phyloP scores from a whole-genome alignment of 257 asterid species.

The Paulownia fortunei region DNA sequence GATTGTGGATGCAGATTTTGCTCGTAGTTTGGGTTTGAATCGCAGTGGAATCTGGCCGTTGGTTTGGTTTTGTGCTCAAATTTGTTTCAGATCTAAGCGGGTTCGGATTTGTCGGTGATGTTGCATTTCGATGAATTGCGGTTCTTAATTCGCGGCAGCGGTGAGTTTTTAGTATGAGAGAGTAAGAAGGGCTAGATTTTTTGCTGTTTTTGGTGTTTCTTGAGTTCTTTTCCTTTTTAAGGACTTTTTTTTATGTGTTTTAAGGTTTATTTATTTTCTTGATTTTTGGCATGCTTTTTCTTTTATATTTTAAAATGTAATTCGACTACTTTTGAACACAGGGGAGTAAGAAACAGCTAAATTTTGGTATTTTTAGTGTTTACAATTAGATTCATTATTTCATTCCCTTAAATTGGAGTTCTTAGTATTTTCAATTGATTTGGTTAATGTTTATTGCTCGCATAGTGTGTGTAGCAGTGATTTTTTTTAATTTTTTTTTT shows the following conservation, averaged over 20 bases:
- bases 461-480: not conserved
- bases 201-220: conserved; percentile 12
- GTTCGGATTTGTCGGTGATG: conserved; percentile 54
- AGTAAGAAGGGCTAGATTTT: not conserved
- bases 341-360: not conserved
- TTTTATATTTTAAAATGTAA: not conserved
- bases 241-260: not conserved
- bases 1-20: conserved; percentile 34
- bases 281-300: not conserved
- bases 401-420: conserved; percentile 1
- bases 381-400: not conserved
- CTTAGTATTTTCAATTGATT: conserved; percentile 11
- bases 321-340: not conserved
- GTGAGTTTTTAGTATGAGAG: conserved; percentile 43
- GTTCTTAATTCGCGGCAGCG: conserved; percentile 35
- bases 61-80: conserved; percentile 21
- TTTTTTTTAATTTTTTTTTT: not conserved
- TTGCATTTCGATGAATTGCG: conserved; percentile 36
- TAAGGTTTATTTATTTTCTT: not conserved
- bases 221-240: not conserved
- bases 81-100: conserved; percentile 54
- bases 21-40: conserved; percentile 32
- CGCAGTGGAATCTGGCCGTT: conserved; percentile 32
- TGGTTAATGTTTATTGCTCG: not conserved
- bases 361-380: not conserved